These are phyloP conservation scores for Ramichloridium luteum DNA, from an alignment of 2,329 filamentous ascomycete genomes.

Conservation along the genomic window DNA sequence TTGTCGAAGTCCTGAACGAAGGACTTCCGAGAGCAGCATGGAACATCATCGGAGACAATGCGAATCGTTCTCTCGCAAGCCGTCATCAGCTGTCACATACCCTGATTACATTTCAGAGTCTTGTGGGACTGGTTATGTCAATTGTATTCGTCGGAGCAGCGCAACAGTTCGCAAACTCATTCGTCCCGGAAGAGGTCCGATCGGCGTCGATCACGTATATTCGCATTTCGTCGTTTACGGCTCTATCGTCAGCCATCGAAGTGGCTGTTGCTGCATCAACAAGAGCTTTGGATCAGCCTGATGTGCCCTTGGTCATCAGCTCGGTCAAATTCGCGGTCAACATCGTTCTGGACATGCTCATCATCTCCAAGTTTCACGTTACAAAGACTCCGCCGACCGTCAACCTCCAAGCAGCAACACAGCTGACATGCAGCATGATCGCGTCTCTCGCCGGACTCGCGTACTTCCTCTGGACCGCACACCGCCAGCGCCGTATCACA, in stretches of 20 bases:
- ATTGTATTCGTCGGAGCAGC: slow-evolving; percentile 46
- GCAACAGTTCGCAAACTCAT: slow-evolving; percentile 43
- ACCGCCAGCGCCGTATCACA: slow-evolving; percentile 4
- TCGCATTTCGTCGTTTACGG: slow-evolving; percentile 50
- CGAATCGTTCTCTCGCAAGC: slow-evolving; percentile 38
- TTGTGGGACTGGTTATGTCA: slow-evolving; percentile 48
- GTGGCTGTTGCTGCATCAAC: slow-evolving; percentile 50
- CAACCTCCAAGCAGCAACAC: slow-evolving; percentile 52
- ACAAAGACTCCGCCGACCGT: slow-evolving; percentile 42
- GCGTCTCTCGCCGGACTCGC: slow-evolving; percentile 44
- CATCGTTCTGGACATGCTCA: slow-evolving; percentile 52
- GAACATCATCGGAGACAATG: slow-evolving; percentile 54
- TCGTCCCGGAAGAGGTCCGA: slow-evolving; percentile 50
- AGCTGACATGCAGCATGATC: slow-evolving; percentile 47
- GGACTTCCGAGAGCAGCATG: slow-evolving; percentile 57
- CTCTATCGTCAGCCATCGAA: slow-evolving; percentile 50
- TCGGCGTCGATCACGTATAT: slow-evolving; percentile 50
- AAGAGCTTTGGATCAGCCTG: slow-evolving; percentile 54
- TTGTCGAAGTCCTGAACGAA: slow-evolving; percentile 60
- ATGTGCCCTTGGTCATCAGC: slow-evolving; percentile 56
- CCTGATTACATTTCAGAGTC: slow-evolving; percentile 40
- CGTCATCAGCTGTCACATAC: slow-evolving; percentile 52
- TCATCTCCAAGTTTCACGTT: slow-evolving; percentile 56
- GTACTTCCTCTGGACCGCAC: slow-evolving; percentile 46
- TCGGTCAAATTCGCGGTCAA: slow-evolving; percentile 52